These are phyloP conservation scores for Aspergillus japonicus DNA, from an alignment of 2,329 filamentous ascomycete species.

Conservation along the genomic window DNA sequence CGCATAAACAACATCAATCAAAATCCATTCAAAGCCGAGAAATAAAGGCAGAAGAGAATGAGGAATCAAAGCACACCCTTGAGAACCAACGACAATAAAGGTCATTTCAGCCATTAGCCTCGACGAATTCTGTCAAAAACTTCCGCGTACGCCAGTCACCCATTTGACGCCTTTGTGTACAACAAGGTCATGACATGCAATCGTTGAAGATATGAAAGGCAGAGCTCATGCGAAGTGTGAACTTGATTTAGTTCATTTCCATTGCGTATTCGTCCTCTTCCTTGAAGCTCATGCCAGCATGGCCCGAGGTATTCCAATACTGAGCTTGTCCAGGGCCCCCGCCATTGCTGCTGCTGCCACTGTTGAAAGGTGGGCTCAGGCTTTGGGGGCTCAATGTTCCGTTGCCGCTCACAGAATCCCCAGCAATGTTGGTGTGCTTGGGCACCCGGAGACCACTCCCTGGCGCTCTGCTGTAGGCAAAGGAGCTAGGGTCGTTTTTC, in stretches of 20 bases:
- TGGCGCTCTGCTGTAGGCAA: constrained; percentile 78
- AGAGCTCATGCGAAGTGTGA: background rate
- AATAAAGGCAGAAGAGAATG: background rate
- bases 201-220: constrained; percentile 15
- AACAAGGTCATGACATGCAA: constrained; percentile 22
- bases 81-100: background rate
- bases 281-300: constrained; percentile 72
- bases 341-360: constrained; percentile 64
- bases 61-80: constrained; percentile 6
- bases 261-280: constrained; percentile 93
- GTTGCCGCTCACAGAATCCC: constrained; percentile 64
- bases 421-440: constrained; percentile 86
- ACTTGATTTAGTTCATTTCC: constrained; percentile 54
- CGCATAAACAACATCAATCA: background rate
- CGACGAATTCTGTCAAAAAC: constrained; percentile 23
- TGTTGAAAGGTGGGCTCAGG: constrained; percentile 69
- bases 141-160: constrained; percentile 47
- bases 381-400: constrained; percentile 57
- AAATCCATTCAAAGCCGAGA: constrained; percentile 8
- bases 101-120: constrained; percentile 25
- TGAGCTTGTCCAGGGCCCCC: constrained; percentile 50
- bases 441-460: constrained; percentile 88
- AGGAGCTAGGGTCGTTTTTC: constrained; percentile 72
- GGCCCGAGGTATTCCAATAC: constrained; percentile 52
- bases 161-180: constrained; percentile 30